Base-by-base conservation (phyloP, 192 early-diverging fungal genomes). In the Diversispora epigaea region DNA sequence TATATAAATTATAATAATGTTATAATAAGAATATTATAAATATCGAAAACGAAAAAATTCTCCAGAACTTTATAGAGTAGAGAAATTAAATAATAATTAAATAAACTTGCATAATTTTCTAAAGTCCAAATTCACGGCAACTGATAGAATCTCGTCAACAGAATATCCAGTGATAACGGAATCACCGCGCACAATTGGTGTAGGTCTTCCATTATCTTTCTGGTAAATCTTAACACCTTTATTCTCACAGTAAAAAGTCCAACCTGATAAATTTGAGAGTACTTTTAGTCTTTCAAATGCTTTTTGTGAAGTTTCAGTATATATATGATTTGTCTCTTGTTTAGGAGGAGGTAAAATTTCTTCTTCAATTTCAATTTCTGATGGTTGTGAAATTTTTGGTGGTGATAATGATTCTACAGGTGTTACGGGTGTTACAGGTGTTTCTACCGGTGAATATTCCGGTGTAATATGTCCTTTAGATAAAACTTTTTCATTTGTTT, bases 161-260 rank as follows among this genome's bases (percentile, higher is more conserved):
- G 81, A 83, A 84, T 81, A 88, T 62, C 84, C 83, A 21, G 76
- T 64, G 60, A 88, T 82, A 17, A 77, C 76, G 43, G 79, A 77
- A 52, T 88, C 87, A 4, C 78, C 84, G 69, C 87, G 77, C 32
- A 88, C 76, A 68, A 84, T 83, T 8, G 84, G 84, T n/a, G 83
- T 62, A 15, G 80, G 63, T 25, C 73, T 78, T 10, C 80, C 81
- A 9, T 84, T 73, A 7, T 75, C 46, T 44, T 81, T 80, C 15
- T 75, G 84, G 44, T 86, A 88, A 14, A 82, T 49, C 71, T 86
- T 86, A 65, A 86, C 81, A 22, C 78, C 79, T 1, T 81, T 75
- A 46, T 77, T 79, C 39, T 83, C 84, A n/a, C 80, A 78, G 5
- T 80, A 73, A 19, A 85, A 72, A 3, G 78, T 72, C 87, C 87